Percentiles rank a stretch among this genome's conserved stretches.
phyloP scores from a whole-genome alignment of 1,284 basidiomycete genomes.

The Fomitopsis schrenkii region DNA sequence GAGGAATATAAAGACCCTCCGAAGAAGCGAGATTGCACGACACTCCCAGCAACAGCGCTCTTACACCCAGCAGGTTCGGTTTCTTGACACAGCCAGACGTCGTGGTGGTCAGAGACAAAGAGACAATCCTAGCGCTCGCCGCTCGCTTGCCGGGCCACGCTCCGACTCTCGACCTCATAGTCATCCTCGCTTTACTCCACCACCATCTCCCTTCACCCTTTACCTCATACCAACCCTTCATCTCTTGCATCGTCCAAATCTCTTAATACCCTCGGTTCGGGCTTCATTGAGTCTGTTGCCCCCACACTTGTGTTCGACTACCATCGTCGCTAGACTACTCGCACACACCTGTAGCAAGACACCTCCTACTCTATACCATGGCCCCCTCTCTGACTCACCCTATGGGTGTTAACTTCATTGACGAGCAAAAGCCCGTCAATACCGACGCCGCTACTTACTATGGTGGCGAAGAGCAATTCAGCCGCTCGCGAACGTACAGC shows the following conservation, averaged over 20 bases:
- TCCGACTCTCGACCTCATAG: slow-evolving; percentile 1
- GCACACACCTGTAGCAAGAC: slow-evolving; percentile 3
- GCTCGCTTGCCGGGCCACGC: slow-evolving; percentile 2
- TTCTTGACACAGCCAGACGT: not conserved
- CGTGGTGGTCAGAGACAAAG: not conserved
- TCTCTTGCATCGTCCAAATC: not conserved
- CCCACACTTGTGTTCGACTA: not conserved
- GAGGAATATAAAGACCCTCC: not conserved
- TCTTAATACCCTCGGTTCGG: not conserved
- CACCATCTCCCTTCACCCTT: not conserved
- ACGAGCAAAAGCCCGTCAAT: slow-evolving; percentile 57
- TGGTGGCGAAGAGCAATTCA: slow-evolving; percentile 69
- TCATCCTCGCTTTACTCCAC: slow-evolving; percentile 3
- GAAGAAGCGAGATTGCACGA: not conserved
- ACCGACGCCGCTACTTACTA: slow-evolving; percentile 82
- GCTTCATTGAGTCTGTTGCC: not conserved
- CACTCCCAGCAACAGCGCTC: not conserved
- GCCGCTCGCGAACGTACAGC: slow-evolving; percentile 82
- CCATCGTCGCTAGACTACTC: not conserved
- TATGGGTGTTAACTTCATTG: slow-evolving; percentile 59
- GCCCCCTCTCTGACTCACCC: slow-evolving; percentile 46
- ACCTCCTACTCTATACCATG: slow-evolving; percentile 20
- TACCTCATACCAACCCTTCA: not conserved
- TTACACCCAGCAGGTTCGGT: not conserved
- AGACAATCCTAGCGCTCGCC: slow-evolving; percentile 2